Evolutionary conservation across 2,329 filamentous ascomycete species (phyloP).

Genomic region (Cladosporium sp.): DNA sequence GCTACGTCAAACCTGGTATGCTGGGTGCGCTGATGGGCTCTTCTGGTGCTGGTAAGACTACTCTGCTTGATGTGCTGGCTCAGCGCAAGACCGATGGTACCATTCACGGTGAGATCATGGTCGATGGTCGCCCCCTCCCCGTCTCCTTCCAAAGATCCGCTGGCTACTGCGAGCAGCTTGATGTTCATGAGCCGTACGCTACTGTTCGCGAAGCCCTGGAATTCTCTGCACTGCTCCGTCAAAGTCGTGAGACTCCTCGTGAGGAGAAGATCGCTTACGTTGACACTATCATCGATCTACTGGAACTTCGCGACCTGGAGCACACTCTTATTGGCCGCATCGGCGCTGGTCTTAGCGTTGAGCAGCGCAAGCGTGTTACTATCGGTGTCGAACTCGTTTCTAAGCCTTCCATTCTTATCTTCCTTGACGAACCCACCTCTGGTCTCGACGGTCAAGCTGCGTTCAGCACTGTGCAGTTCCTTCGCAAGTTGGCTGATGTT

Average conservation of each 20-base stretch:
- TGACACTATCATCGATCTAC: conserved; percentile 61
- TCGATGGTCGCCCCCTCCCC: conserved; percentile 43
- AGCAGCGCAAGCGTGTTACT: conserved; percentile 59
- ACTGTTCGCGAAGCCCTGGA: conserved; percentile 67
- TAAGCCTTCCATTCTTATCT: conserved; percentile 62
- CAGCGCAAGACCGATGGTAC: conserved; percentile 49
- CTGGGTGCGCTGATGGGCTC: conserved; percentile 80
- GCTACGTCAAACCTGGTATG: conserved; percentile 74
- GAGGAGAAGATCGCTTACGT: conserved; percentile 68
- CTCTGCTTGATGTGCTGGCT: conserved; percentile 42
- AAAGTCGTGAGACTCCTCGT: conserved; percentile 56
- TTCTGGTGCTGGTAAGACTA: conserved; percentile 57
- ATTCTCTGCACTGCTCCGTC: conserved; percentile 66
- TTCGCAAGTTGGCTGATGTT: conserved; percentile 64
- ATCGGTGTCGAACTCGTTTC: conserved; percentile 59
- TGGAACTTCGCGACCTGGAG: conserved; percentile 68
- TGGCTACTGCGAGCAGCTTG: conserved; percentile 63
- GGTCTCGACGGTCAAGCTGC: conserved; percentile 67
- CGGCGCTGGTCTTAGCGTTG: conserved; percentile 55
- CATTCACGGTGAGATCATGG: conserved; percentile 47
- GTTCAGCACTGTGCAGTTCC: conserved; percentile 63
- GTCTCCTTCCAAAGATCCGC: conserved; percentile 54
- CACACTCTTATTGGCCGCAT: conserved; percentile 63
- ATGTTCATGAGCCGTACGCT: conserved; percentile 65
- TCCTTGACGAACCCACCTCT: conserved; percentile 60